A percentile compares a stretch with the other conserved stretches of the same genome.
Evolutionary conservation across 768 basidiomycete genomes (phyloP).

Genomic region (Boletus rubescentipes): DNA sequence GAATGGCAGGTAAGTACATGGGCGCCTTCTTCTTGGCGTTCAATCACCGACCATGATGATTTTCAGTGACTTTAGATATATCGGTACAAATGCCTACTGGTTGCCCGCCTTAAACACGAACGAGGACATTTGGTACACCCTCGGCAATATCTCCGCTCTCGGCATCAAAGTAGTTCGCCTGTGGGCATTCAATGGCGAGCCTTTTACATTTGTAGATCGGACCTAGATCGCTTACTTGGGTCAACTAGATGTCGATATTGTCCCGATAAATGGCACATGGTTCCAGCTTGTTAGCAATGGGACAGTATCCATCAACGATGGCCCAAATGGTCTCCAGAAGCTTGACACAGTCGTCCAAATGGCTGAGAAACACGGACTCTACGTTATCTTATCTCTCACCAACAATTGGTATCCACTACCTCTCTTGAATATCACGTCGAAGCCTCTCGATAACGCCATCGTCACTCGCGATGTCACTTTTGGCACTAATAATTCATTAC

Average conservation of each 20-base stretch:
- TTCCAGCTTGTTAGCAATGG: constrained; percentile 62
- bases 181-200: constrained; percentile 71
- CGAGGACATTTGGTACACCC: constrained; percentile 55
- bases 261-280: constrained; percentile 60
- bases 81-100: constrained; percentile 72
- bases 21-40: neutral
- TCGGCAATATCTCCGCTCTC: constrained; percentile 54
- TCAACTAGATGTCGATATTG: constrained; percentile 46
- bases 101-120: constrained; percentile 51
- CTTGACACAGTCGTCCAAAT: constrained; percentile 56
- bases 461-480: constrained; percentile 27
- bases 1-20: constrained; percentile 48
- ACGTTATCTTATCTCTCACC: constrained; percentile 55
- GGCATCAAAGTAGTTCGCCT: constrained; percentile 61
- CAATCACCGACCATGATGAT: constrained; percentile 26
- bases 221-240: constrained; percentile 6
- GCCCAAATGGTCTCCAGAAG: constrained; percentile 61
- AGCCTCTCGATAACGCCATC: constrained; percentile 1
- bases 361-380: constrained; percentile 54
- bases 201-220: neutral
- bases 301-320: constrained; percentile 53
- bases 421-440: constrained; percentile 25
- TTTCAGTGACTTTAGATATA: constrained; percentile 39
- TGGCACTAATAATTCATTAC: constrained; percentile 40
- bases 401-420: constrained; percentile 59